Base-by-base conservation (phyloP, 2,329 filamentous ascomycete species). In the Lachnellula suecica region DNA sequence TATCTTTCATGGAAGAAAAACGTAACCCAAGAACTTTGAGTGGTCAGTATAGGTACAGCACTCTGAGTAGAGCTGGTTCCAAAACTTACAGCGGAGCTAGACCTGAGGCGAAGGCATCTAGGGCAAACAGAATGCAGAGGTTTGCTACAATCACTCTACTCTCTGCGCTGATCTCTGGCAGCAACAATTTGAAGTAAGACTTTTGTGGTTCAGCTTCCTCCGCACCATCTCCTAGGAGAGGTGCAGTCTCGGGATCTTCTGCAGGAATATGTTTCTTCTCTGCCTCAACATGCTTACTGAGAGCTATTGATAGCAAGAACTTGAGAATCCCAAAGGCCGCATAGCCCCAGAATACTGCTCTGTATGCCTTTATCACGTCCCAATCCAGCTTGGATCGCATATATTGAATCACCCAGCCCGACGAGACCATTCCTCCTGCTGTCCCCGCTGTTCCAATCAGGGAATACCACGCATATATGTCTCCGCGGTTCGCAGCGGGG, bases 51-150 rank as follows among this genome's bases (percentile, higher is more conserved):
- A n/a, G 34, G 23, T 20, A 9, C 31, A 11, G 23, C 24, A 13
- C 27, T 5, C 9, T 27, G 9, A 46, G 37, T 1, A n/a, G n/a
- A n/a, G n/a, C n/a, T n/a, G n/a, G n/a, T 20, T 7, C 8, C 13
- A 10, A 15, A 15, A 72, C 79, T 67, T 71, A 84, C 74, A 83
- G 63, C 20, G 83, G 81, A 4, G 84, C 85, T 66, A 92, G 78
- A 2, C 88, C 88, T 1, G 83, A 86, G 1, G 85, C 87, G 51
- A 91, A 79, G 0, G 83, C 80, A 66, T 91, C 88, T 5, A 91
- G 63, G 1, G 78, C 79, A 60, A 91, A 87, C 1, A 93, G 72
- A 7, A 87, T 68, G 63, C 84, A 87, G 0, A 93, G 74, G 45
- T 83, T 81, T 47, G 79, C 66, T 5, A 88, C 72, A 25, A 84